Conservation (phyloP, 345 rosid genomes). For the Syzygium aqueum region DNA sequence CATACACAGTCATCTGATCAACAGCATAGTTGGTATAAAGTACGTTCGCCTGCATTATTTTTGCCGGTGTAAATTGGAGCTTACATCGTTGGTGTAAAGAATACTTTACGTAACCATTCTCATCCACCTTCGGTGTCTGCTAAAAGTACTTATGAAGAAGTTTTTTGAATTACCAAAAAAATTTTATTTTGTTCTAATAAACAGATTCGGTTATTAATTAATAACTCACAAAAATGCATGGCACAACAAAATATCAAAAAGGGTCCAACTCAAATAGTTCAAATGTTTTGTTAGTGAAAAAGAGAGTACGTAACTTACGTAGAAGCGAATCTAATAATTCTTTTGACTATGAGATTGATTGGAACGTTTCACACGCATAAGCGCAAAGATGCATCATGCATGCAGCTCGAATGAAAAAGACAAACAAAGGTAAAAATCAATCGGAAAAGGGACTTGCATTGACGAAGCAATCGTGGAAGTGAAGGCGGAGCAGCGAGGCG, state of each 20-base stretch:
- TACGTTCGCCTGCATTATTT: not conserved
- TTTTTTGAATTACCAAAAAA: not conserved
- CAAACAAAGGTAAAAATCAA: not conserved
- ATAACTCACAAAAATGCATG: not conserved
- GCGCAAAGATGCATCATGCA: not conserved
- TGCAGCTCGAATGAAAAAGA: not conserved
- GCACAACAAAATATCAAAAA: not conserved
- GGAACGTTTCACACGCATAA: not conserved
- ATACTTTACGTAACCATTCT: not conserved
- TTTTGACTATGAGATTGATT: not conserved
- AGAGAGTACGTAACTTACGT: not conserved
- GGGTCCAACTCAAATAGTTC: not conserved
- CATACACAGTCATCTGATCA: not conserved
- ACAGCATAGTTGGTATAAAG: not conserved
- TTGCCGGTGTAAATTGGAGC: not conserved
- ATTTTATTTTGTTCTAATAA: not conserved
- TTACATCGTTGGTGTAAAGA: not conserved
- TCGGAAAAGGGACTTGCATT: conserved; percentile 19
- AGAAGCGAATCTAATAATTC: not conserved
- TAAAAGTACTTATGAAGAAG: not conserved
- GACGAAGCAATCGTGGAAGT: conserved; percentile 62
- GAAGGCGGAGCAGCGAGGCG: conserved; percentile 51
- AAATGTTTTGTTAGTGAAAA: not conserved
- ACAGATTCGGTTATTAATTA: not conserved
- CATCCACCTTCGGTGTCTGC: not conserved